Percentiles rank a stretch among this genome's conserved stretches.
phyloP scores from a whole-genome alignment of 2,329 filamentous ascomycete species.

The Ascocoryne sarcoides region DNA sequence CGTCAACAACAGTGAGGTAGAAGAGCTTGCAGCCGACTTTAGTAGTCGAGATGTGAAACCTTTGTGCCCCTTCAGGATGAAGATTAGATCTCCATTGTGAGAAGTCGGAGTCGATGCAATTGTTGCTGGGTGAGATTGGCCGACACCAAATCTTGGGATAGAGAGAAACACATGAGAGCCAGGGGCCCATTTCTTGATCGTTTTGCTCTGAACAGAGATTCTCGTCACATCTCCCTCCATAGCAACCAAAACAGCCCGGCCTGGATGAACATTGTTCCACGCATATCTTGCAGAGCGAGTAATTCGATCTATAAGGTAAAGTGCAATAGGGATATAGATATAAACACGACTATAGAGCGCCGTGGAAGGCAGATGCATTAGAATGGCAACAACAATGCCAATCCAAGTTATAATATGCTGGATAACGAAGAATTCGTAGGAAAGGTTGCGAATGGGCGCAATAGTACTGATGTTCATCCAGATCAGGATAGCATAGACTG shows the following conservation, averaged over 20 bases:
- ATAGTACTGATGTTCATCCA: constrained; percentile 59
- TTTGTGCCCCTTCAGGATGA: constrained; percentile 46
- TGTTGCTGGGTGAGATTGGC: constrained; percentile 54
- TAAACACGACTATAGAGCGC: constrained; percentile 25
- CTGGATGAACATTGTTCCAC: constrained; percentile 27
- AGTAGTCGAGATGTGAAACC: constrained; percentile 50
- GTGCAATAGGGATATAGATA: constrained; percentile 22
- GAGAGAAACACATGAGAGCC: constrained; percentile 55
- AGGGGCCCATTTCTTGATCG: constrained; percentile 30
- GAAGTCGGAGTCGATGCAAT: constrained; percentile 45
- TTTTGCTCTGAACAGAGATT: constrained; percentile 27
- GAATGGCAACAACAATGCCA: constrained; percentile 29
- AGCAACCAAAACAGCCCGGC: constrained; percentile 20
- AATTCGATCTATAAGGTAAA: constrained; percentile 20
- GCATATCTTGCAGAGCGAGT: constrained; percentile 24
- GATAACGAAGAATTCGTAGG: constrained; percentile 61
- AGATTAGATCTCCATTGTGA: constrained; percentile 48
- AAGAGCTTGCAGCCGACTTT: constrained; percentile 30
- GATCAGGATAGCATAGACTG: constrained; percentile 54
- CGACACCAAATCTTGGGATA: constrained; percentile 43
- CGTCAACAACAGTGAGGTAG: constrained; percentile 8
- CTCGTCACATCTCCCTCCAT: constrained; percentile 31
- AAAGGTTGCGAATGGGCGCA: constrained; percentile 53
- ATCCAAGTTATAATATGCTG: constrained; percentile 53
- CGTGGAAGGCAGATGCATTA: constrained; percentile 28